A percentile compares a stretch with the other conserved stretches of the same genome.
These are phyloP conservation scores for Fusarium dlaminii DNA, from an alignment of 2,329 filamentous ascomycete genomes.

Conservation along the genomic window DNA sequence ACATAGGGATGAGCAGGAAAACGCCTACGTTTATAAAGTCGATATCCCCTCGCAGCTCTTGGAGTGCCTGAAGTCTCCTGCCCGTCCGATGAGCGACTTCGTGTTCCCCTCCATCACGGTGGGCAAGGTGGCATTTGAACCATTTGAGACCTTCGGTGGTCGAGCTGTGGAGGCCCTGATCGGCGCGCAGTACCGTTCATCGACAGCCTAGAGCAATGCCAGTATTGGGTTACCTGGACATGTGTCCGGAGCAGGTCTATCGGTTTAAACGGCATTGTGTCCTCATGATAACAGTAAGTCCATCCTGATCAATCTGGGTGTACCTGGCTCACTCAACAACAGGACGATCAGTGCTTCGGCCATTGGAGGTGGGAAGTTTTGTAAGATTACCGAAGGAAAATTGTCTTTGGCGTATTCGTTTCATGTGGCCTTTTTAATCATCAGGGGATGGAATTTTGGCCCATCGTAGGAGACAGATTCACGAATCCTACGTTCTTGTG, in stretches of 20 bases:
- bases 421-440: background rate
- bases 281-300: background rate
- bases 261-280: background rate
- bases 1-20: background rate
- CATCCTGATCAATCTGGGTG: too few relatives aligned
- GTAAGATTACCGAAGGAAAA: too few relatives aligned
- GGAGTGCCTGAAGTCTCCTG: background rate
- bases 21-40: background rate
- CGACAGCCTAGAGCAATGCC: background rate
- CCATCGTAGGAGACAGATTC: background rate
- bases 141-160: background rate
- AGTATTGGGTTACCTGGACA: too few relatives aligned
- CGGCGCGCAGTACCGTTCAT: background rate
- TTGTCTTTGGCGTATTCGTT: too few relatives aligned
- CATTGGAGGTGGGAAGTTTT: background rate
- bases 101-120: background rate
- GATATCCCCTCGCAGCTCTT: background rate
- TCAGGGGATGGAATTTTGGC: too few relatives aligned
- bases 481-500: background rate
- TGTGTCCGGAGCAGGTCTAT: background rate
- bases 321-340: background rate
- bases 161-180: background rate
- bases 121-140: background rate
- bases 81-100: background rate
- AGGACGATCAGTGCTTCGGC: background rate